Evolutionary conservation across 495 filamentous ascomycete species (phyloP), one percentile per base, ranked within the genome.

Genomic region (Penicillium mononematosum): DNA sequence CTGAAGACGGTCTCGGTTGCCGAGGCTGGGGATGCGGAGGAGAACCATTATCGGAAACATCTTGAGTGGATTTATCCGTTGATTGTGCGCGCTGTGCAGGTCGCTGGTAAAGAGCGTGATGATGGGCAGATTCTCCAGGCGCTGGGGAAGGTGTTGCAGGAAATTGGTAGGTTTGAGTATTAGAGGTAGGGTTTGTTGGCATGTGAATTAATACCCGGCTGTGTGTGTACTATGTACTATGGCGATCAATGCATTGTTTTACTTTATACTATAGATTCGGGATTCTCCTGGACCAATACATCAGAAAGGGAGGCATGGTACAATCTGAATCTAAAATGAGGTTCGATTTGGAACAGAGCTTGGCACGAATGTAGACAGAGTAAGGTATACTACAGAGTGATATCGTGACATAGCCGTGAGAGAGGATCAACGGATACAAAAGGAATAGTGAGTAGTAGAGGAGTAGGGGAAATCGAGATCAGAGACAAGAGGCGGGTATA

Each of bases 11-110:
- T 83, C 22, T 79, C 79, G 14, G 81, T 72, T 48, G 31, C 34
- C 14, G 42, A 24, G 65, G 70, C 54, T 39, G 48, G 38, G 47
- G 53, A 54, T 7, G 34, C 17, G 32, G 14, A 19, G 17, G 51
- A 22, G 38, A 34, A 45, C 42, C 59, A 74, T 55, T 63, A 74
- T n/a, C 80, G 76, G 64, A 89, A 88, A 69, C 94, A 97, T 75
- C 72, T 98, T 22, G 81, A 88, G 54, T 81, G 87, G 72, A 73
- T 98, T 50, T 96, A 93, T 67, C 88, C 90, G 29, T 75, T 97
- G n/a, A 66, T 96, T 22, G 82, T 86, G 12, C 80, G 81, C 51
- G 89, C 86, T 5, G 75, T 89, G 1, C 81, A 81, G 59, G 86
- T 90, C 0, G 87, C 90, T 12, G 82, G 83, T 17, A 81, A 79